Evolutionary conservation across 371 early-diverging fungal species (phyloP).

Genomic region (Dichotomocladium elegans): DNA sequence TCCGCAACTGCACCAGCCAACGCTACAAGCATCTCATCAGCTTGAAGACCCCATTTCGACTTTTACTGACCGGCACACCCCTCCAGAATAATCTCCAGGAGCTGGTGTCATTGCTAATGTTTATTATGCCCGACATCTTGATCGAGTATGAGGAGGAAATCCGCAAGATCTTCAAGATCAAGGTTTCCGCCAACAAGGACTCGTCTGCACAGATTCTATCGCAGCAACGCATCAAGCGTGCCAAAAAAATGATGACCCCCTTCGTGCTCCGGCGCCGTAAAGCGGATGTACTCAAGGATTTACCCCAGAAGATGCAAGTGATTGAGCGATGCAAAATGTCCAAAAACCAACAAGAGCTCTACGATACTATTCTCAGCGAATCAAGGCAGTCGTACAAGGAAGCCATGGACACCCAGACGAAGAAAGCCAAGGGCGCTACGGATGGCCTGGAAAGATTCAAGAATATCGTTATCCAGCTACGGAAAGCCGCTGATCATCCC

Average conservation of each 20-base stretch:
- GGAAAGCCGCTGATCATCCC: slow-evolving; percentile 88
- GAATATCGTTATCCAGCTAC: slow-evolving; percentile 75
- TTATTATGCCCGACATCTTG: slow-evolving; percentile 92
- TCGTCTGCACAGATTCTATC: slow-evolving; percentile 44
- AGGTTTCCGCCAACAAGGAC: slow-evolving; percentile 17
- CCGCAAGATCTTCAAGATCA: slow-evolving; percentile 53
- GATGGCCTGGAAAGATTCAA: slow-evolving; percentile 32
- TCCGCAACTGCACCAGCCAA: slow-evolving; percentile 78
- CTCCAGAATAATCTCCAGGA: slow-evolving; percentile 91
- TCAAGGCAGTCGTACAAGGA: slow-evolving; percentile 23
- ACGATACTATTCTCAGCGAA: slow-evolving; percentile 35
- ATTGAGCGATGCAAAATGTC: slow-evolving; percentile 48
- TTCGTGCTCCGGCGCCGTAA: slow-evolving; percentile 78
- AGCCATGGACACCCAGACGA: slow-evolving; percentile 8
- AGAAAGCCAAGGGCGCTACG: background rate
- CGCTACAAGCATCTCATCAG: slow-evolving; percentile 79
- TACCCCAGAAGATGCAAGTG: slow-evolving; percentile 58
- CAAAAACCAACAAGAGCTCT: slow-evolving; percentile 35
- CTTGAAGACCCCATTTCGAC: slow-evolving; percentile 54
- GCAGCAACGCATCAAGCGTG: slow-evolving; percentile 59
- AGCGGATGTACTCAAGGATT: slow-evolving; percentile 61
- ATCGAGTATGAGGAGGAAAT: slow-evolving; percentile 53
- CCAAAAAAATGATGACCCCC: slow-evolving; percentile 75
- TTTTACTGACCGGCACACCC: slow-evolving; percentile 74
- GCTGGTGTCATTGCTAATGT: slow-evolving; percentile 79